Percentiles rank a stretch among this genome's conserved stretches.
Evolutionary conservation across 2,329 filamentous ascomycete genomes (phyloP).

Genomic region (Ceratocystis diversiconidia): DNA sequence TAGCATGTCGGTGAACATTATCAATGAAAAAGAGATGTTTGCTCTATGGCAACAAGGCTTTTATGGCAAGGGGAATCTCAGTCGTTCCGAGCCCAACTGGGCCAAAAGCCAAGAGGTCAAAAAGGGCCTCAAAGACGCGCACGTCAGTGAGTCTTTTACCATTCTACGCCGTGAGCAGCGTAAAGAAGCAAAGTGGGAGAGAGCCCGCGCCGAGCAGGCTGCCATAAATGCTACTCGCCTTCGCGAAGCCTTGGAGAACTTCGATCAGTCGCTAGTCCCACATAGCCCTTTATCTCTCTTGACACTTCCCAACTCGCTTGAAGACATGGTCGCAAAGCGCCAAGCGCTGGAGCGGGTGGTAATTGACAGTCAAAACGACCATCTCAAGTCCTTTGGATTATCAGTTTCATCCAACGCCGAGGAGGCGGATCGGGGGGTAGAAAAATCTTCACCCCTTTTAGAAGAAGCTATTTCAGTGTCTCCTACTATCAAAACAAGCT

Average conservation of each 20-base stretch:
- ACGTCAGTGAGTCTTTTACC: slow-evolving; percentile 74
- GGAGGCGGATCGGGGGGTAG: background rate
- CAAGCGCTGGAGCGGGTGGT: slow-evolving; percentile 7
- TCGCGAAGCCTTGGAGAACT: slow-evolving; percentile 29
- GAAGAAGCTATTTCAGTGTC: background rate
- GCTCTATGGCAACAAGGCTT: slow-evolving; percentile 94
- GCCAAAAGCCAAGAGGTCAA: slow-evolving; percentile 66
- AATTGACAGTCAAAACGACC: slow-evolving; percentile 13
- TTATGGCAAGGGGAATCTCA: slow-evolving; percentile 86
- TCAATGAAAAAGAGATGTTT: slow-evolving; percentile 57
- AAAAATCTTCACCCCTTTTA: background rate
- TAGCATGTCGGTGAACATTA: slow-evolving; percentile 73
- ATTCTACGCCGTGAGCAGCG: slow-evolving; percentile 64
- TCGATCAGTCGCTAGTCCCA: slow-evolving; percentile 21
- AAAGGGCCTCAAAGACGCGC: slow-evolving; percentile 45
- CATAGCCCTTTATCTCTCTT: slow-evolving; percentile 34
- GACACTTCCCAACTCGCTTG: slow-evolving; percentile 40
- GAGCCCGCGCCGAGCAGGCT: slow-evolving; percentile 76
- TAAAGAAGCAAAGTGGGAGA: slow-evolving; percentile 73
- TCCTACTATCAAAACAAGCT: background rate
- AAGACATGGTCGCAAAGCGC: slow-evolving; percentile 24
- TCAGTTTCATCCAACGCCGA: background rate
- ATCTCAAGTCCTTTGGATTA: slow-evolving; percentile 13
- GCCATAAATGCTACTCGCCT: slow-evolving; percentile 56
- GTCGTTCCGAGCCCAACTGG: slow-evolving; percentile 92